Percentiles rank a stretch among this genome's conserved stretches.
Evolutionary conservation across 1,284 basidiomycete species (phyloP).

Genomic region (Lentinula novae-zelandiae): DNA sequence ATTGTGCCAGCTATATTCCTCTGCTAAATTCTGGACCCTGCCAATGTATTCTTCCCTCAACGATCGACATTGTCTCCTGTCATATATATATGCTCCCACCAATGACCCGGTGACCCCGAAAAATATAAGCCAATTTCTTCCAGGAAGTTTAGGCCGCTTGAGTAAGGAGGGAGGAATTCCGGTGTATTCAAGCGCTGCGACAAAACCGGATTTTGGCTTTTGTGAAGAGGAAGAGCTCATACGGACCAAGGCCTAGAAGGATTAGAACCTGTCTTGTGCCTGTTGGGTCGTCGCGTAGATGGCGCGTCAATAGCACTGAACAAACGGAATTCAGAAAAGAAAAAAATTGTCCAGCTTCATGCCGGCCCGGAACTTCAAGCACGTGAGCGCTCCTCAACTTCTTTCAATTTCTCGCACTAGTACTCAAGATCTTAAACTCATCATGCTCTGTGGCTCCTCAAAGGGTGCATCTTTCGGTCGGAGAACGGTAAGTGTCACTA

Average conservation of each 20-base stretch:
- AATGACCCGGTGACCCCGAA: slow-evolving; percentile 70
- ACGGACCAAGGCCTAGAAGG: background rate
- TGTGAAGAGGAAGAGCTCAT: background rate
- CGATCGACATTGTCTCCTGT: slow-evolving; percentile 73
- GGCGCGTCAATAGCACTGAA: background rate
- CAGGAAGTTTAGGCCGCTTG: slow-evolving; percentile 78
- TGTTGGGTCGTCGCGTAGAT: background rate
- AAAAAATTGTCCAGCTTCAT: background rate
- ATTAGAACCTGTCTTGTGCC: background rate
- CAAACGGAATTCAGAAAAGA: background rate
- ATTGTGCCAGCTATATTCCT: slow-evolving; percentile 39
- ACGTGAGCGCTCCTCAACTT: background rate
- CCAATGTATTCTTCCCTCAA: slow-evolving; percentile 80
- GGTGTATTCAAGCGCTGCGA: slow-evolving; percentile 54
- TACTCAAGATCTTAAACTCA: background rate
- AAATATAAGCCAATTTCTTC: slow-evolving; percentile 93
- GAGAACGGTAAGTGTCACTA: slow-evolving; percentile 39
- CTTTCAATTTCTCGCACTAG: background rate
- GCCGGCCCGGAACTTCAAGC: background rate
- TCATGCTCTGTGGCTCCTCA: slow-evolving; percentile 45
- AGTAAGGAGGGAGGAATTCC: slow-evolving; percentile 67
- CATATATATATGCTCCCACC: slow-evolving; percentile 78
- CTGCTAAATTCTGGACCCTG: slow-evolving; percentile 74
- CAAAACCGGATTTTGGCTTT: slow-evolving; percentile 38
- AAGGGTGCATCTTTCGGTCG: slow-evolving; percentile 46